A percentile compares a stretch with the other conserved stretches of the same genome.
phyloP scores from a whole-genome alignment of 2,329 filamentous ascomycete genomes.

The Aspergillus viridinutans region DNA sequence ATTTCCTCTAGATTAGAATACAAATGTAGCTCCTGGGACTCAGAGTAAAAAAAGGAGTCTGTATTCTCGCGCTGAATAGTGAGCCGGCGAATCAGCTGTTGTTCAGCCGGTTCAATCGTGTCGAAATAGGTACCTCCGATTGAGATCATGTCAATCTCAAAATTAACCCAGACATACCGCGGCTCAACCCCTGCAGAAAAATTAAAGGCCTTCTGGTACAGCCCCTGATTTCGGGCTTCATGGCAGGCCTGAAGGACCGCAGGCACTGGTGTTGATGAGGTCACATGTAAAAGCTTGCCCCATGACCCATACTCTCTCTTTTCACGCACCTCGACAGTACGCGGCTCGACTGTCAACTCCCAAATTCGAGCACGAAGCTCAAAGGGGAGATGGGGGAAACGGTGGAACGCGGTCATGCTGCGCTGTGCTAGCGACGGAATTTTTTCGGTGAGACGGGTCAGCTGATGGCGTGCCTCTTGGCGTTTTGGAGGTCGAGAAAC shows the following conservation, averaged over 20 bases:
- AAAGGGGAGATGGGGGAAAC: constrained; percentile 30
- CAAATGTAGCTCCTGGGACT: background rate
- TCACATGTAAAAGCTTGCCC: background rate
- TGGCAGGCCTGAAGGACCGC: constrained; percentile 1
- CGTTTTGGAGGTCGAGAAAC: too few species aligned
- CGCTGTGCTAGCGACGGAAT: too few species aligned
- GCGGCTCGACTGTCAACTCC: constrained; percentile 1
- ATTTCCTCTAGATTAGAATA: background rate
- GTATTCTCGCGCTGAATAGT: constrained; percentile 1
- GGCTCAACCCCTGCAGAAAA: background rate
- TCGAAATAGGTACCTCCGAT: background rate
- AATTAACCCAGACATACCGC: constrained; percentile 3
- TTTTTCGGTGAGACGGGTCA: too few species aligned
- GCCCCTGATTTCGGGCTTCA: background rate
- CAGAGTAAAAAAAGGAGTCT: background rate
- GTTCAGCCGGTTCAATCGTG: background rate
- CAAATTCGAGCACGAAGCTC: constrained; percentile 1
- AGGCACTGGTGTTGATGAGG: background rate
- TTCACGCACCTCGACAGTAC: background rate
- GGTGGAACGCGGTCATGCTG: constrained; percentile 14
- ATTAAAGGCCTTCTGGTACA: background rate
- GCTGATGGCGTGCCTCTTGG: too few species aligned
- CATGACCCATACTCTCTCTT: background rate
- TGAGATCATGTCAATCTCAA: constrained; percentile 1
- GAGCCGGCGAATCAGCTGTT: background rate